A percentile compares a stretch with the other conserved stretches of the same genome.
Conservation (phyloP, 2,329 filamentous ascomycete genomes). For the Colletotrichum godetiae region DNA sequence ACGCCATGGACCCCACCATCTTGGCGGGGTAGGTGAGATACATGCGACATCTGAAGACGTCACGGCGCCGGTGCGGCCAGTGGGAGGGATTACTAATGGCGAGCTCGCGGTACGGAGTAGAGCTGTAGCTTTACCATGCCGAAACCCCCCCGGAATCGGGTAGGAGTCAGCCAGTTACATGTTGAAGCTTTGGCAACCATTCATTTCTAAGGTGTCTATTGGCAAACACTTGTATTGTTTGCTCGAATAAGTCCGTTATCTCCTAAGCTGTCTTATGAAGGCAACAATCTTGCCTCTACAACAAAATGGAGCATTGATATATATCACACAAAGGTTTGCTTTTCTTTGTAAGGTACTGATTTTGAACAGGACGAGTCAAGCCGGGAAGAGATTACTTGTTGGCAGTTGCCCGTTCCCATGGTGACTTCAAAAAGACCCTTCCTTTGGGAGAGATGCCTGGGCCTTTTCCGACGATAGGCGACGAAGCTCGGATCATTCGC, state of each 20-base stretch:
- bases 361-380: background rate
- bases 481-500: background rate
- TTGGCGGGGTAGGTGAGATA: constrained; percentile 25
- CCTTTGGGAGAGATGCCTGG: background rate
- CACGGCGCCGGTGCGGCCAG: constrained; percentile 2
- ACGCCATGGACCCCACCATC: constrained; percentile 22
- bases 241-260: background rate
- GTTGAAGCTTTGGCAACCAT: background rate
- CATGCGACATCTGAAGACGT: constrained; percentile 23
- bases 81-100: constrained; percentile 12
- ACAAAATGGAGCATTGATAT: background rate
- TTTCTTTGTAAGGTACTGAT: background rate
- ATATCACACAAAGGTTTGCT: background rate
- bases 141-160: background rate
- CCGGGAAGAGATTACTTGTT: background rate
- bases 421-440: background rate
- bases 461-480: background rate
- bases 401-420: background rate
- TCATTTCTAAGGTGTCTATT: background rate
- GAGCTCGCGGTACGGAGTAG: background rate
- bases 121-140: background rate
- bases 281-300: background rate
- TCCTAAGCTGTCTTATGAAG: background rate
- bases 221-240: background rate
- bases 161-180: background rate